Percentiles rank a stretch among this genome's conserved stretches.
Evolutionary conservation across 2,329 filamentous ascomycete genomes (phyloP).

Genomic region (Paracamarosporium sp.): DNA sequence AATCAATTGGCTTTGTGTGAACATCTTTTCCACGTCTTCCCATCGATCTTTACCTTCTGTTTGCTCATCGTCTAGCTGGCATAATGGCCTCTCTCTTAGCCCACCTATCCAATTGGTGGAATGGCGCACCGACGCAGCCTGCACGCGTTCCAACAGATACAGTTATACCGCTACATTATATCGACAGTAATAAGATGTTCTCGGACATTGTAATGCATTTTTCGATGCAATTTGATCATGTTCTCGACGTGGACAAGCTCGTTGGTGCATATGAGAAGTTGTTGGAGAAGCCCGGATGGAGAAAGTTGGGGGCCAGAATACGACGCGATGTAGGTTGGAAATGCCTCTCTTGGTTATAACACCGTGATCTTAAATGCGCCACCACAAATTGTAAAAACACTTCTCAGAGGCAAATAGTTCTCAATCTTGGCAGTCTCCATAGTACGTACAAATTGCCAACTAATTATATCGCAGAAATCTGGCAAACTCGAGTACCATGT

Average conservation of each 20-base stretch:
- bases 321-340: slow-evolving; percentile 50
- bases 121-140: slow-evolving; percentile 14
- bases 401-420: no score
- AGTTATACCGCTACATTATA: slow-evolving; percentile 24
- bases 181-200: neutral
- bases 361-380: no score
- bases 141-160: slow-evolving; percentile 26
- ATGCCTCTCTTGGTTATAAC: no score
- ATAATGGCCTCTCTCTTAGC: slow-evolving; percentile 14
- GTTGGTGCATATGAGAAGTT: slow-evolving; percentile 45
- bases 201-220: slow-evolving; percentile 17
- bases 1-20: no score
- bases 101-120: slow-evolving; percentile 14
- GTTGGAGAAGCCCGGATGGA: slow-evolving; percentile 54
- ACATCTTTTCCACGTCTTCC: no score
- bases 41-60: no score
- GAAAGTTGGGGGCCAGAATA: slow-evolving; percentile 55
- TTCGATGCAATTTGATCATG: slow-evolving; percentile 54
- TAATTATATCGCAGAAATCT: slow-evolving; percentile 16
- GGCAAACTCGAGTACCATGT: slow-evolving; percentile 52
- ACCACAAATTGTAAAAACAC: no score
- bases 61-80: no score
- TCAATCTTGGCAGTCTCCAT: no score
- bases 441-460: slow-evolving; percentile 14
- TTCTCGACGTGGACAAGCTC: slow-evolving; percentile 53